A percentile compares a stretch with the other conserved stretches of the same genome.
phyloP scores from a whole-genome alignment of 192 early-diverging fungal genomes.

The Gonapodya prolifera region DNA sequence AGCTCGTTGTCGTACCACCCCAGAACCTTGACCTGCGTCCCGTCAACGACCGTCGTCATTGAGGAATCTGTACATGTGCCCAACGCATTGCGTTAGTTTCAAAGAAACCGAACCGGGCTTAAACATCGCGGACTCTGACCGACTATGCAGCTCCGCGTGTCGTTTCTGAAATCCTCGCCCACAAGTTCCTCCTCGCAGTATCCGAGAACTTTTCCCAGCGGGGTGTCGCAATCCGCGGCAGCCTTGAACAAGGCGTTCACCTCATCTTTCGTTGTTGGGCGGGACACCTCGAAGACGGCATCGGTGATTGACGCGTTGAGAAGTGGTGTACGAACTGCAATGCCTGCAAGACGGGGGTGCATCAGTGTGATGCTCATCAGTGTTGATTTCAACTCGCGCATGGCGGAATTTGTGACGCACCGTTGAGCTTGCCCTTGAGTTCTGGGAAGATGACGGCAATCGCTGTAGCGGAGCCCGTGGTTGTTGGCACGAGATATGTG shows the following conservation, averaged over 20 bases:
- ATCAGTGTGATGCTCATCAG: background rate
- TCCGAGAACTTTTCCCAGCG: conserved; percentile 7
- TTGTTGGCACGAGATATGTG: background rate
- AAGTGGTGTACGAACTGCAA: conserved; percentile 4
- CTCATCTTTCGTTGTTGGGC: background rate
- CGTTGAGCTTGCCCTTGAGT: conserved; percentile 10
- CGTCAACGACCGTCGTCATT: background rate
- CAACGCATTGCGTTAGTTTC: background rate
- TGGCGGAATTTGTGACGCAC: conserved; percentile 2
- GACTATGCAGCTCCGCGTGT: background rate
- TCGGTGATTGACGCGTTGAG: conserved; percentile 10
- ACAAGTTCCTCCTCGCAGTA: conserved; percentile 8
- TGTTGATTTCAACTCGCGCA: too few species aligned
- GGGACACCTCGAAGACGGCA: conserved; percentile 6
- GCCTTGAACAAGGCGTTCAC: conserved; percentile 7
- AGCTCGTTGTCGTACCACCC: background rate
- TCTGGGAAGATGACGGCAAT: conserved; percentile 8
- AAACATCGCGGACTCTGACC: background rate
- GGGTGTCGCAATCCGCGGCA: conserved; percentile 3
- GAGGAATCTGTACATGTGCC: background rate
- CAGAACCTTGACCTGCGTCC: background rate
- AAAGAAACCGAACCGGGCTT: background rate
- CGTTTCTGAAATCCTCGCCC: background rate
- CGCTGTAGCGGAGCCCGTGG: conserved; percentile 7
- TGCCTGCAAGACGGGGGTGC: background rate